A percentile compares a stretch with the other conserved stretches of the same genome.
phyloP scores from a whole-genome alignment of 495 filamentous ascomycete genomes.

The Xylaria sp. region DNA sequence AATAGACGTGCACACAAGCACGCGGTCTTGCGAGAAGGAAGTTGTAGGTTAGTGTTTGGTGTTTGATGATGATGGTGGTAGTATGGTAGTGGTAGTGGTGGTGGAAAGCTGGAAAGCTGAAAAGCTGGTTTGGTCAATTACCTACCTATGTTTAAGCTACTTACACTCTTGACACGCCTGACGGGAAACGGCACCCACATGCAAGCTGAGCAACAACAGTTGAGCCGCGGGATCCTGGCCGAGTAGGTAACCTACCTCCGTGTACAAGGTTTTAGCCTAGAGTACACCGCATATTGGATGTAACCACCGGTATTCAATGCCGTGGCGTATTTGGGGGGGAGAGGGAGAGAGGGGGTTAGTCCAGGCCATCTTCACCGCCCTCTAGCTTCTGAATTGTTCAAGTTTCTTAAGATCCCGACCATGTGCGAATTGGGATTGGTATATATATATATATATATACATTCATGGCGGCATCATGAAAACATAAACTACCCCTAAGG shows the following conservation, averaged over 20 bases:
- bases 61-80: neutral
- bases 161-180: neutral
- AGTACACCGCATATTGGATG: neutral
- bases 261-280: constrained; percentile 15
- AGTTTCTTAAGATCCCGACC: neutral
- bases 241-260: neutral
- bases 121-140: constrained; percentile 5
- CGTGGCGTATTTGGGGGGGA: neutral
- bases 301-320: constrained; percentile 4
- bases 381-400: neutral
- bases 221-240: constrained; percentile 9
- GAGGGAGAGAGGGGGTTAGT: neutral
- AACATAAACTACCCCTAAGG: neutral
- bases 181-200: constrained; percentile 11
- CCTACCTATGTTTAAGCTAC: neutral
- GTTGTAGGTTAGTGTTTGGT: constrained; percentile 2
- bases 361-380: constrained; percentile 5
- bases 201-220: constrained; percentile 2
- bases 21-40: neutral
- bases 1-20: neutral
- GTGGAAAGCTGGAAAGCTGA: too few relatives aligned
- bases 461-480: neutral
- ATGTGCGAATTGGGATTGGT: neutral
- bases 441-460: neutral
- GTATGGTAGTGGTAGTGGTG: neutral